Percentiles rank a stretch among this genome's conserved stretches.
Evolutionary conservation across 139 green algal species (phyloP).

Genomic region (Nannochloris sp.): DNA sequence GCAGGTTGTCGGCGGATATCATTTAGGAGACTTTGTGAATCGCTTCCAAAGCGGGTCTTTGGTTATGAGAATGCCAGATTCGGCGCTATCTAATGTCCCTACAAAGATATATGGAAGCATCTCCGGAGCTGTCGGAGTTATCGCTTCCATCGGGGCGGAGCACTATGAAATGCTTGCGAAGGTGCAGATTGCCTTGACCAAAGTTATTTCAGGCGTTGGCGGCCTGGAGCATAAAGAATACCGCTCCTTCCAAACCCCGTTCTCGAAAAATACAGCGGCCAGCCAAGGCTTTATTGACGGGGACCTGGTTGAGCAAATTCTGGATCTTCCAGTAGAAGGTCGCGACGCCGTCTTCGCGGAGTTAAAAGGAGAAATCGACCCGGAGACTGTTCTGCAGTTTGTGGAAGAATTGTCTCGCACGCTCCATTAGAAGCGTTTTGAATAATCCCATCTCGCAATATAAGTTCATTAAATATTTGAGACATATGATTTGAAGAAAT

Average conservation of each 20-base stretch:
- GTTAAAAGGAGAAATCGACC: background rate
- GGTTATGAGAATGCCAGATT: conserved; percentile 93
- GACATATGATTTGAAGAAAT: no score
- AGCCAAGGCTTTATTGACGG: conserved; percentile 82
- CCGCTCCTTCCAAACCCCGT: conserved; percentile 76
- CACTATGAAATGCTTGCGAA: conserved; percentile 58
- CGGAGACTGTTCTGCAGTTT: conserved; percentile 27
- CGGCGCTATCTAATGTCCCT: conserved; percentile 49
- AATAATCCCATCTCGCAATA: no score
- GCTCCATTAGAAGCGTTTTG: no score
- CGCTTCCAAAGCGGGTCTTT: conserved; percentile 77
- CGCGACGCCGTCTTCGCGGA: conserved; percentile 4
- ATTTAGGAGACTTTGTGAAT: conserved; percentile 93
- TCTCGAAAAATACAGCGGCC: conserved; percentile 23
- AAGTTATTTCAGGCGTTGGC: conserved; percentile 78
- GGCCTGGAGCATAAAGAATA: conserved; percentile 77
- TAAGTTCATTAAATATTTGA: no score
- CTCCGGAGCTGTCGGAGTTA: conserved; percentile 82
- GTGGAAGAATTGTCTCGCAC: conserved; percentile 70
- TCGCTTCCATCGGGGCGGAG: conserved; percentile 66
- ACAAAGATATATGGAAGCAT: conserved; percentile 86
- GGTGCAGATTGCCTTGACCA: conserved; percentile 65
- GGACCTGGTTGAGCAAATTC: conserved; percentile 89
- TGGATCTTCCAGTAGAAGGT: conserved; percentile 60
- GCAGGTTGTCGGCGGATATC: conserved; percentile 70